Evolutionary conservation across 495 filamentous ascomycete genomes (phyloP).

Genomic region (Rostrohypoxylon terebratum): DNA sequence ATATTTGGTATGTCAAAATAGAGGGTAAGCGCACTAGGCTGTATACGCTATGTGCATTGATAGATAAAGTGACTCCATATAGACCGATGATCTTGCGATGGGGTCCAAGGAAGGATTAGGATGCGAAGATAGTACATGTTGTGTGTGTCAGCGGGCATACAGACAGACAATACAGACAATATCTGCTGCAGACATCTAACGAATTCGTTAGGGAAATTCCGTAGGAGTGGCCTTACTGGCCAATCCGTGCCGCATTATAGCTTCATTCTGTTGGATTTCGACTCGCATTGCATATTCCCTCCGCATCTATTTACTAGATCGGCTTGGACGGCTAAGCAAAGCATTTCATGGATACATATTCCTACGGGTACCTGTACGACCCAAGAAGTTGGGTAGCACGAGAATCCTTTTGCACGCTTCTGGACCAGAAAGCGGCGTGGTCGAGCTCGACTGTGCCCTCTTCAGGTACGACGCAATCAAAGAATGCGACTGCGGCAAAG

Average conservation of each 20-base stretch:
- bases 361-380: slow-evolving; percentile 17
- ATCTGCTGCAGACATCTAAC: background rate
- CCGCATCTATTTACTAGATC: slow-evolving; percentile 40
- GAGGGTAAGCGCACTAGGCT: slow-evolving; percentile 34
- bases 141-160: slow-evolving; percentile 36
- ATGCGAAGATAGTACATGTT: slow-evolving; percentile 12
- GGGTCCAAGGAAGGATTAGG: slow-evolving; percentile 41
- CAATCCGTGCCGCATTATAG: slow-evolving; percentile 32
- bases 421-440: slow-evolving; percentile 25
- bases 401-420: slow-evolving; percentile 27
- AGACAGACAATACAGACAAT: background rate
- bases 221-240: slow-evolving; percentile 25
- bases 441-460: slow-evolving; percentile 27
- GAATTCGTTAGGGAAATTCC: slow-evolving; percentile 12
- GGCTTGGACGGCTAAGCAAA: slow-evolving; percentile 39
- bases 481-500: slow-evolving; percentile 19
- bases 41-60: slow-evolving; percentile 22
- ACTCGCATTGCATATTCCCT: slow-evolving; percentile 41
- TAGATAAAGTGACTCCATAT: slow-evolving; percentile 27
- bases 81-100: slow-evolving; percentile 29
- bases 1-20: slow-evolving; percentile 39
- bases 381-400: slow-evolving; percentile 38
- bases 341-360: background rate
- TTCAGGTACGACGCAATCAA: slow-evolving; percentile 39
- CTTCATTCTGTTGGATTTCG: slow-evolving; percentile 26